Base-by-base conservation (phyloP, 805 yeast genomes). In the Zygosaccharomyces siamensis region DNA sequence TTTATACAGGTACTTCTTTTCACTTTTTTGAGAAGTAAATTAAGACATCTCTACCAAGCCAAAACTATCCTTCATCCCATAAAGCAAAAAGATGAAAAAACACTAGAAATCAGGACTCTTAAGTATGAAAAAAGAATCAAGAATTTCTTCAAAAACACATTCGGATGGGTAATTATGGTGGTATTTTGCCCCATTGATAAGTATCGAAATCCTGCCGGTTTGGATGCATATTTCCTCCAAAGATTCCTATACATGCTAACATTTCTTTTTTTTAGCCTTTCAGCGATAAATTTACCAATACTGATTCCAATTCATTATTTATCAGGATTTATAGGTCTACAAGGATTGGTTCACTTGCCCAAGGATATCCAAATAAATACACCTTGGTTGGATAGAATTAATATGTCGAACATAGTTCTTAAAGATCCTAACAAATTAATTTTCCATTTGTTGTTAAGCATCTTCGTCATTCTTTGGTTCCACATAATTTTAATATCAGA, bases 161-260 rank as follows among this genome's bases (percentile, higher is more conserved):
- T 82, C 26, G 72, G 72, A 3, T 86, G 92, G 92, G 52, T 83
- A 1, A 39, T 57, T 4, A 76, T 79, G 0, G 69, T 77, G 0
- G 46, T 78, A 26, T 52, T 59, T 7, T 60, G 66, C 18, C 72
- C 73, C 1, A 67, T 78, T 4, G 69, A 71, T 7, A 67, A 70
- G 26, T 82, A 79, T 56, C 60, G 73, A 24, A 45, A 50, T 14
- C 47, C 21, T 7, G 44, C 39, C 51, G 95, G 96, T 0, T 61
- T 86, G 6, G 96, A 89, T 63, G 81, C 89, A 0, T 87, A 84
- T 61, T 82, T 84, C 59, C 83, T 86, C 54, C 57, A 87, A 2
- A 64, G 96, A 43, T 87, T 77, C 56, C 59, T 88, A 40, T 63
- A 70, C 43, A 67, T 83, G 4, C 58, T 85, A 8, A 59, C 79